A percentile compares a stretch with the other conserved stretches of the same genome.
These are phyloP conservation scores for Boehmeria nivea DNA, from an alignment of 306 rosid species.

Conservation along the genomic window DNA sequence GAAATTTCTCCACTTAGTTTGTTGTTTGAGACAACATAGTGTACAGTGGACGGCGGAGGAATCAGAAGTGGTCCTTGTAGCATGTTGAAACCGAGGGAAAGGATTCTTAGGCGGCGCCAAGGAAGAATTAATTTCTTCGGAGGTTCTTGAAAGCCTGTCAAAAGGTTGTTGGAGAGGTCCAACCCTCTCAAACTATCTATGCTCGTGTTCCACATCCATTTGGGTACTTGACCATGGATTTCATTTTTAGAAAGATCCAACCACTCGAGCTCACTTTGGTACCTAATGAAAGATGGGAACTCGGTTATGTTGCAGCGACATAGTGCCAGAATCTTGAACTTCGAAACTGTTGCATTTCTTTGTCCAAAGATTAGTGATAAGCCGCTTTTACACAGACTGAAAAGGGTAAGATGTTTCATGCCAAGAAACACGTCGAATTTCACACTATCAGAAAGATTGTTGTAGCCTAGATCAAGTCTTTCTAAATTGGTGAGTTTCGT, in stretches of 20 bases:
- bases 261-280: background rate
- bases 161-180: slow-evolving; percentile 5
- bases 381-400: background rate
- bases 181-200: background rate
- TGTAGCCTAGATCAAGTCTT: background rate
- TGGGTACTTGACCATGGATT: background rate
- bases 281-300: background rate
- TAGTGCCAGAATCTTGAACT: background rate
- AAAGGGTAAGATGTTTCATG: background rate
- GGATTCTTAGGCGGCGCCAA: background rate
- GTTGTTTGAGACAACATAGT: slow-evolving; percentile 3
- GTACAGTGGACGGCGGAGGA: background rate
- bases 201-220: background rate
- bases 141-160: background rate
- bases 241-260: slow-evolving; percentile 8
- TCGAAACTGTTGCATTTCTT: background rate
- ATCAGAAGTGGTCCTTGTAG: slow-evolving; percentile 11
- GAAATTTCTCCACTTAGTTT: slow-evolving; percentile 4
- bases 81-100: background rate
- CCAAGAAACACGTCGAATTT: background rate
- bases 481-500: background rate
- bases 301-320: slow-evolving; percentile 1
- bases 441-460: background rate
- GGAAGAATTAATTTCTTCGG: background rate
- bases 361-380: background rate